A percentile compares a stretch with the other conserved stretches of the same genome.
These are phyloP conservation scores for Pseudogymnoascus sp. DNA, from an alignment of 2,329 filamentous ascomycete species.

Conservation along the genomic window DNA sequence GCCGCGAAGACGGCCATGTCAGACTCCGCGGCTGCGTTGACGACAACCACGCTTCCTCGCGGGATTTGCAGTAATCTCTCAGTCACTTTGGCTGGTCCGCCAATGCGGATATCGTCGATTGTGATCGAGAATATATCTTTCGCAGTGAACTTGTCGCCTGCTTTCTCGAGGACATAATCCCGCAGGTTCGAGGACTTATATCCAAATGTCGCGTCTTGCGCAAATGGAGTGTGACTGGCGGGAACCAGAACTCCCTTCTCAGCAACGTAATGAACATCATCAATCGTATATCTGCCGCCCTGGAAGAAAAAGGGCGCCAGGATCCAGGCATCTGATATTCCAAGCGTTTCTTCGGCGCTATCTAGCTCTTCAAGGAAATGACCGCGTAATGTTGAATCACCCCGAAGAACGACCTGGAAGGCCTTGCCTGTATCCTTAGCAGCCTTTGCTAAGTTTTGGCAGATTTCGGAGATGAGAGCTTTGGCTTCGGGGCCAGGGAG, in stretches of 20 bases:
- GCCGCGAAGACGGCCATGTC: constrained; percentile 49
- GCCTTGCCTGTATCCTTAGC: constrained; percentile 31
- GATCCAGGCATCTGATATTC: constrained; percentile 43
- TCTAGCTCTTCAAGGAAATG: constrained; percentile 50
- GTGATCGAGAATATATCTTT: constrained; percentile 37
- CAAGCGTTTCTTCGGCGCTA: constrained; percentile 41
- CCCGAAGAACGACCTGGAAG: constrained; percentile 48
- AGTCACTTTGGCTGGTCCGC: constrained; percentile 36
- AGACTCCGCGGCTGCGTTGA: constrained; percentile 45
- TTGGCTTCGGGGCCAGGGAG: constrained; percentile 41
- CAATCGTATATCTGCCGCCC: constrained; percentile 48
- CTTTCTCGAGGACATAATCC: constrained; percentile 48
- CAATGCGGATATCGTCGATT: constrained; percentile 39
- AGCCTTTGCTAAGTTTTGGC: constrained; percentile 39
- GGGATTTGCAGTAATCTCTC: constrained; percentile 32
- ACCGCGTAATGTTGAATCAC: constrained; percentile 49
- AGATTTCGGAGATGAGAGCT: constrained; percentile 42
- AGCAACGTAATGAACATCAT: constrained; percentile 50
- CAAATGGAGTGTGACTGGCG: constrained; percentile 46
- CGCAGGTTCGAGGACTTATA: constrained; percentile 45
- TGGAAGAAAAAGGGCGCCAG: constrained; percentile 52
- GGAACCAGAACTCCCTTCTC: constrained; percentile 42
- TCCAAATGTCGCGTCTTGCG: constrained; percentile 49
- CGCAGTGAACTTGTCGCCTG: constrained; percentile 30
- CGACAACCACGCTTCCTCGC: constrained; percentile 37